Evolutionary conservation across 495 filamentous ascomycete species (phyloP).

Genomic region (Lophiotrema nucula): DNA sequence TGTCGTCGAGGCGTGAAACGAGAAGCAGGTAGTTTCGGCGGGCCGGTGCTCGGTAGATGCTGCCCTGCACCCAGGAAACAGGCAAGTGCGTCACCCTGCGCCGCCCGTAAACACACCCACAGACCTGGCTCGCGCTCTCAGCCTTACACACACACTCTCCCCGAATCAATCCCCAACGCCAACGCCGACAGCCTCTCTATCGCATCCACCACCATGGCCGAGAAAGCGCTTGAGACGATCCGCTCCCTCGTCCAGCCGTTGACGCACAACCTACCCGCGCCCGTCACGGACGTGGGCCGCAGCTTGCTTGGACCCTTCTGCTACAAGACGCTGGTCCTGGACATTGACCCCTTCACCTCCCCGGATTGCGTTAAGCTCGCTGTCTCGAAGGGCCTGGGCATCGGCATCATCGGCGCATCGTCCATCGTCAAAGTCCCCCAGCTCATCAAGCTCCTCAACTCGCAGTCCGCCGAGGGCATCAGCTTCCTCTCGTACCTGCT

Average conservation of each 20-base stretch:
- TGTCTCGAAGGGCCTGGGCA: slow-evolving; percentile 86
- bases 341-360: slow-evolving; percentile 69
- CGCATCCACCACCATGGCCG: too few species aligned
- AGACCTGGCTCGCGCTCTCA: too few species aligned
- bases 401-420: slow-evolving; percentile 85
- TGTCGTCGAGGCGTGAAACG: too few species aligned
- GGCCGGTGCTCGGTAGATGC: too few species aligned
- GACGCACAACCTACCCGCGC: slow-evolving; percentile 73
- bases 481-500: slow-evolving; percentile 88
- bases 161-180: too few species aligned
- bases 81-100: too few species aligned
- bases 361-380: slow-evolving; percentile 77
- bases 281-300: slow-evolving; percentile 70
- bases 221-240: slow-evolving; percentile 54
- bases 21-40: too few species aligned
- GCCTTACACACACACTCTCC: too few species aligned
- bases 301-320: slow-evolving; percentile 79
- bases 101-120: too few species aligned
- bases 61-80: too few species aligned
- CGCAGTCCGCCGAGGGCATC: slow-evolving; percentile 75
- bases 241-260: slow-evolving; percentile 69
- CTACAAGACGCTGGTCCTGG: slow-evolving; percentile 77
- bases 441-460: slow-evolving; percentile 82
- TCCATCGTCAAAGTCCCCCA: slow-evolving; percentile 94
- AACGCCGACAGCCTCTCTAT: too few species aligned